These are phyloP conservation scores for Kalaharituber pfeilii DNA, from an alignment of 2,329 filamentous ascomycete species.

Conservation along the genomic window DNA sequence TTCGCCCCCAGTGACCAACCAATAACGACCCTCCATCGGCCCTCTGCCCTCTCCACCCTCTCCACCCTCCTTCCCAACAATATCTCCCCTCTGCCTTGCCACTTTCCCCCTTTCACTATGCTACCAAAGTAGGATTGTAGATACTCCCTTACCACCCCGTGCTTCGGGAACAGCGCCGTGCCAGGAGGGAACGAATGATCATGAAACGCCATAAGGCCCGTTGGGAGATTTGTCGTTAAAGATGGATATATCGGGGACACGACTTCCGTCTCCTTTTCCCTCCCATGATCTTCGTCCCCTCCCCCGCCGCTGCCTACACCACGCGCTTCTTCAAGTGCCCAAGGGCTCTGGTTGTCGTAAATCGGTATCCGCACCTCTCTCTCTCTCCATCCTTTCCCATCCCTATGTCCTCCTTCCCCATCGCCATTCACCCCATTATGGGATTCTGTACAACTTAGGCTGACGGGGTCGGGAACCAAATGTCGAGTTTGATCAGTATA, in stretches of 20 bases:
- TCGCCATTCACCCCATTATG: no score
- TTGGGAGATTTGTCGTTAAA: slow-evolving; percentile 53
- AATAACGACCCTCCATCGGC: background rate
- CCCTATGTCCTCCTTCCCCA: background rate
- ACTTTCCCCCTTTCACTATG: background rate
- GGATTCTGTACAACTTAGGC: no score
- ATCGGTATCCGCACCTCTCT: no score
- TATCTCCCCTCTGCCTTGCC: background rate
- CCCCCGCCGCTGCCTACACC: no score
- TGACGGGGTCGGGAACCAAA: background rate
- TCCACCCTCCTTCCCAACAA: background rate
- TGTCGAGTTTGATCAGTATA: slow-evolving; percentile 39
- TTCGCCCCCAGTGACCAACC: background rate
- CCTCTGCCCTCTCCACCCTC: background rate
- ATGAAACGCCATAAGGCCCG: slow-evolving; percentile 61
- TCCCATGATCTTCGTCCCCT: no score
- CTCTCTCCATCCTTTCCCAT: background rate
- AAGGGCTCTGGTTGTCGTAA: no score
- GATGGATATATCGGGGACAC: slow-evolving; percentile 32
- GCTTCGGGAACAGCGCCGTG: slow-evolving; percentile 55
- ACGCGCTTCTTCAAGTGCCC: no score
- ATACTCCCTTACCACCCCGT: slow-evolving; percentile 55
- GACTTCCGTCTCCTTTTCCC: slow-evolving; percentile 16
- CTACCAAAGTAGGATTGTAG: slow-evolving; percentile 28
- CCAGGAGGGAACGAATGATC: slow-evolving; percentile 48